Percentiles rank a stretch among this genome's conserved stretches.
These are phyloP conservation scores for Paraleonurus japonicus DNA, from an alignment of 257 asterid genomes.

Conservation along the genomic window DNA sequence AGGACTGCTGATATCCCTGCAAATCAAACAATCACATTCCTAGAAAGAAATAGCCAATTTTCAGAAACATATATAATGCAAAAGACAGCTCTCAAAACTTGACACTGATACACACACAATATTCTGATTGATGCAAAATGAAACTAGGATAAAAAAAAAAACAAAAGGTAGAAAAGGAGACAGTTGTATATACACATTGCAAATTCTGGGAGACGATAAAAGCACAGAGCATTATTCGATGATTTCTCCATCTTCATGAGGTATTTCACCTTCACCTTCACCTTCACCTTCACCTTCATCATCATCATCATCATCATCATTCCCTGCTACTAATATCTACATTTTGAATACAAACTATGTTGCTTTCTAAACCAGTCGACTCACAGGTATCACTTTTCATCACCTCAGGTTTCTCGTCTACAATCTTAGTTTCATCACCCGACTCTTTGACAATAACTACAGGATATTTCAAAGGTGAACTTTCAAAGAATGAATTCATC, in stretches of 20 bases:
- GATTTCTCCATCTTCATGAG: conserved; percentile 19
- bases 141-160: not conserved
- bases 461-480: conserved; percentile 61
- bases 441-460: conserved; percentile 51
- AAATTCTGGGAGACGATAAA: not conserved
- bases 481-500: conserved; percentile 69
- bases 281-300: too few relatives aligned
- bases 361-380: not conserved
- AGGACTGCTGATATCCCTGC: too few relatives aligned
- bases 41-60: too few relatives aligned
- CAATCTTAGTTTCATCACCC: conserved; percentile 28
- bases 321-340: not conserved
- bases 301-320: conserved; percentile 2
- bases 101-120: not conserved
- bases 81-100: not conserved
- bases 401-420: conserved; percentile 24
- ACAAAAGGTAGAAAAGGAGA: not conserved
- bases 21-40: too few relatives aligned
- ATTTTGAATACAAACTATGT: not conserved
- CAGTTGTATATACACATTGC: conserved; percentile 16
- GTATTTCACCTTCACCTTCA: conserved; percentile 21
- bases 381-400: conserved; percentile 14
- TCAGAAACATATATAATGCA: not conserved
- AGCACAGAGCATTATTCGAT: not conserved
- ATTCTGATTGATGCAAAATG: not conserved